Conservation (phyloP, 2,329 filamentous ascomycete species). For the Grosmannia penicillata region DNA sequence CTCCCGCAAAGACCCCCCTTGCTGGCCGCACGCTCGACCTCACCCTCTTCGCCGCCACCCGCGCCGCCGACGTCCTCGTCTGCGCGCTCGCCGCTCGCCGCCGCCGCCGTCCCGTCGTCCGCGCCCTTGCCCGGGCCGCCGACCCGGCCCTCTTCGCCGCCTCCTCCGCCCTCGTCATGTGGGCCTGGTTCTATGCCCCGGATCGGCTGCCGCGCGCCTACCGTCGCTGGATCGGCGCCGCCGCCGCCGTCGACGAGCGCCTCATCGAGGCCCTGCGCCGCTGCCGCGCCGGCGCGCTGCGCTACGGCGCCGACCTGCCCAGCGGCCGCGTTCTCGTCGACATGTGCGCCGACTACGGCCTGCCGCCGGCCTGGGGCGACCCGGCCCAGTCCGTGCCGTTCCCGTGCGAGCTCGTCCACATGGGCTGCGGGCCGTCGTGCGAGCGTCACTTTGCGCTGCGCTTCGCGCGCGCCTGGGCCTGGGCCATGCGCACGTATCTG, state of each 20-base stretch:
- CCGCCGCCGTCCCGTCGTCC: no score
- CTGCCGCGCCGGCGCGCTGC: slow-evolving; percentile 45
- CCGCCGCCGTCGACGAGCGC: slow-evolving; percentile 59
- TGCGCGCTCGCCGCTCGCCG: no score
- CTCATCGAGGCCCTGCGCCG: slow-evolving; percentile 61
- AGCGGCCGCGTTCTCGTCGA: slow-evolving; percentile 50
- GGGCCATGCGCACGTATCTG: slow-evolving; percentile 63
- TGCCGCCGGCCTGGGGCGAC: slow-evolving; percentile 59
- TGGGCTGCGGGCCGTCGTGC: slow-evolving; percentile 58
- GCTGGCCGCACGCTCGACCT: slow-evolving; percentile 69
- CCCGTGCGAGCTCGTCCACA: slow-evolving; percentile 74
- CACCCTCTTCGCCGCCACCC: slow-evolving; percentile 60
- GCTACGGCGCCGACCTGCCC: slow-evolving; percentile 56
- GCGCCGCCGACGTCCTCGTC: slow-evolving; percentile 57
- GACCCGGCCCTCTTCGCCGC: slow-evolving; percentile 58
- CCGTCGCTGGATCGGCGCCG: slow-evolving; percentile 67
- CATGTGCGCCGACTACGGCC: slow-evolving; percentile 58
- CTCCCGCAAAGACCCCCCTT: no score
- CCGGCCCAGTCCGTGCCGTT: slow-evolving; percentile 55
- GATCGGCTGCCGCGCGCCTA: slow-evolving; percentile 57
- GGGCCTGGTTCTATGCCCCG: slow-evolving; percentile 73
- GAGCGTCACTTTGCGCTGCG: slow-evolving; percentile 58
- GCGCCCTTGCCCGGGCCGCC: slow-evolving; percentile 31
- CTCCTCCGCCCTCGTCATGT: slow-evolving; percentile 69
- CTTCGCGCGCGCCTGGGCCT: slow-evolving; percentile 54